Conservation (phyloP, 2,329 filamentous ascomycete genomes). For the Aspergillus caelatus region DNA sequence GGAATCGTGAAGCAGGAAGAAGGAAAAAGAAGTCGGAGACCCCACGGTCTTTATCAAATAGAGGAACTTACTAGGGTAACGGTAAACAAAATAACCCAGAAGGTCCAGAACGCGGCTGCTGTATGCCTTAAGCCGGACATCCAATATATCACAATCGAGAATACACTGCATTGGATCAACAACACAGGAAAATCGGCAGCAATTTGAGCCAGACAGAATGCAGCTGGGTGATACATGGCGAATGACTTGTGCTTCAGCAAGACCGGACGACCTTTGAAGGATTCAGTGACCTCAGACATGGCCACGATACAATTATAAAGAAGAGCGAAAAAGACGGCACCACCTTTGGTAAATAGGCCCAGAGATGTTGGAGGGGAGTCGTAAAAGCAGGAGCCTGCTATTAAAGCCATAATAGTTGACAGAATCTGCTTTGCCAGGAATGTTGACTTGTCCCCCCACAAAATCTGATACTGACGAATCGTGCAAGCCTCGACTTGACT, state of each 20-base stretch:
- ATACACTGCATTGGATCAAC: slow-evolving; percentile 62
- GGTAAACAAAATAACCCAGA: slow-evolving; percentile 57
- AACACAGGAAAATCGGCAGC: slow-evolving; percentile 58
- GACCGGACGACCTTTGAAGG: slow-evolving; percentile 63
- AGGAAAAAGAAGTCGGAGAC: too few species aligned
- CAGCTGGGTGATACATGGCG: slow-evolving; percentile 60
- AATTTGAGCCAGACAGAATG: slow-evolving; percentile 48
- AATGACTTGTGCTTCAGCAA: slow-evolving; percentile 63
- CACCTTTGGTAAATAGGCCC: slow-evolving; percentile 66
- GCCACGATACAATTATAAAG: slow-evolving; percentile 64
- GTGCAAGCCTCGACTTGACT: slow-evolving; percentile 61
- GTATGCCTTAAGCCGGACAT: slow-evolving; percentile 60
- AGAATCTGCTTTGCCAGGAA: slow-evolving; percentile 65
- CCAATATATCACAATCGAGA: slow-evolving; percentile 64
- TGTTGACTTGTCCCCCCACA: slow-evolving; percentile 66
- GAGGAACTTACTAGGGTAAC: slow-evolving; percentile 46
- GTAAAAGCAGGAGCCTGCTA: slow-evolving; percentile 70
- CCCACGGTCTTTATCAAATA: too few species aligned
- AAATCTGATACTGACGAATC: slow-evolving; percentile 64
- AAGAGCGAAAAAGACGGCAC: slow-evolving; percentile 66
- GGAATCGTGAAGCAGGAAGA: too few species aligned
- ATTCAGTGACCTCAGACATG: slow-evolving; percentile 68
- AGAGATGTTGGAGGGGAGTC: slow-evolving; percentile 58
- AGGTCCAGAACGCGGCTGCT: slow-evolving; percentile 64
- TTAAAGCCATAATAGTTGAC: slow-evolving; percentile 61